Evolutionary conservation across 2,329 filamentous ascomycete species (phyloP).

Genomic region (Aspergillus piperis): DNA sequence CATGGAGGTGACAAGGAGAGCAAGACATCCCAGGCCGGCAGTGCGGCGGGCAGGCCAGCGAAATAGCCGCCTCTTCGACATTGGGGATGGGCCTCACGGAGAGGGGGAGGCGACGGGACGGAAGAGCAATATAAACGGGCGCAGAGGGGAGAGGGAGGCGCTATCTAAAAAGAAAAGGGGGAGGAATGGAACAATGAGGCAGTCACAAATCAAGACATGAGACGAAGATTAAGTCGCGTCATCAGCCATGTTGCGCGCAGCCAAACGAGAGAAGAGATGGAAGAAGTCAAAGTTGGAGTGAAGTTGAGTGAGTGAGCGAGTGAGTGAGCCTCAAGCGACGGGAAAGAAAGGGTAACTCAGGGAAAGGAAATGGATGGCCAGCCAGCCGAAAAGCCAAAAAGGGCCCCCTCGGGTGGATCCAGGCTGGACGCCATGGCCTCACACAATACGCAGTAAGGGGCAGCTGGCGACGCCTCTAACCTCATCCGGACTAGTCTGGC

Average conservation of each 20-base stretch:
- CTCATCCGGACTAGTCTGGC: neutral
- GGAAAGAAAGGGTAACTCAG: slow-evolving; percentile 1
- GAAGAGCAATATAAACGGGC: neutral
- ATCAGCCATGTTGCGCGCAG: slow-evolving; percentile 8
- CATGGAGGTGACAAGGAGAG: slow-evolving; percentile 18
- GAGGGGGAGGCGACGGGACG: neutral
- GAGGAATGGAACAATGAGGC: neutral
- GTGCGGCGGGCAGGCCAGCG: slow-evolving; percentile 23
- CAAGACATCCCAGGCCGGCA: slow-evolving; percentile 17
- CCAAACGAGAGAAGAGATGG: neutral
- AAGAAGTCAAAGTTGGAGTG: neutral
- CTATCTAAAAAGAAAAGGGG: neutral
- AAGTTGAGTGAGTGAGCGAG: slow-evolving; percentile 1
- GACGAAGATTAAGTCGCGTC: slow-evolving; percentile 1
- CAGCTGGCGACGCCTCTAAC: slow-evolving; percentile 1
- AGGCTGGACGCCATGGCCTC: slow-evolving; percentile 6
- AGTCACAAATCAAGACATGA: neutral
- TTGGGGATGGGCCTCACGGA: slow-evolving; percentile 5
- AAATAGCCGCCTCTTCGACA: slow-evolving; percentile 22
- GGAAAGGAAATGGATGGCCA: neutral
- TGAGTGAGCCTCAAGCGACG: neutral
- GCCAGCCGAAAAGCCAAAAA: neutral
- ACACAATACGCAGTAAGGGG: slow-evolving; percentile 5
- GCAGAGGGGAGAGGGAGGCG: neutral
- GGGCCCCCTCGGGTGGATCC: neutral